Conservation (phyloP, 208 protist genomes). For the Leishmania tarentolae region DNA sequence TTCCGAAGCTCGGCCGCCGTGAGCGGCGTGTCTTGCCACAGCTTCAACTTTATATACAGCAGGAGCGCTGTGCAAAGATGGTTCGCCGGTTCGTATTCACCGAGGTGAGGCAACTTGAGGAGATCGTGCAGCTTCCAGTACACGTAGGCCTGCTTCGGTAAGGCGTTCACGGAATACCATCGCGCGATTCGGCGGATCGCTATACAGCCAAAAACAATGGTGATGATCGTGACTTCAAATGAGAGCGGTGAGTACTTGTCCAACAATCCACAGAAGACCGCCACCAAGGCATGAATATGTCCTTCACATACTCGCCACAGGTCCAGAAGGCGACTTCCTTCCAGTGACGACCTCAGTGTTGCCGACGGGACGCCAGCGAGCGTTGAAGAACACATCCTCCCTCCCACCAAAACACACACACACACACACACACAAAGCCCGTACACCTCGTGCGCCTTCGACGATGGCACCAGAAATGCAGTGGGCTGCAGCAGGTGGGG, state of each 20-base stretch:
- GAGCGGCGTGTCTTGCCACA: conserved; percentile 28
- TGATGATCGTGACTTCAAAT: conserved; percentile 5
- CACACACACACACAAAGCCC: not conserved
- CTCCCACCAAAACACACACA: no score
- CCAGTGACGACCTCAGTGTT: not conserved
- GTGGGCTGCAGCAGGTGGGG: not conserved
- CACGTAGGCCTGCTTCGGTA: conserved; percentile 8
- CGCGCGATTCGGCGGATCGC: conserved; percentile 9
- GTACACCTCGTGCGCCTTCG: not conserved
- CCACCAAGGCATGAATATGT: conserved; percentile 2
- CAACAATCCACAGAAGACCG: conserved; percentile 3
- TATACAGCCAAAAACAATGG: conserved; percentile 15
- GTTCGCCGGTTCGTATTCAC: not conserved
- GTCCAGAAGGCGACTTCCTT: conserved; percentile 1
- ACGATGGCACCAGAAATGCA: not conserved
- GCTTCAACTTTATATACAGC: conserved; percentile 24
- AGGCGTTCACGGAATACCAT: not conserved
- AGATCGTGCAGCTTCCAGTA: conserved; percentile 24
- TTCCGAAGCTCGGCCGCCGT: conserved; percentile 19
- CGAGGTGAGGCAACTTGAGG: conserved; percentile 4
- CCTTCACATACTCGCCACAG: conserved; percentile 6
- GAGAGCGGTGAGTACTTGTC: conserved; percentile 13
- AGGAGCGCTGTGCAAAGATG: conserved; percentile 18
- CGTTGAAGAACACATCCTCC: not conserved
- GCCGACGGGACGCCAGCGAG: not conserved